Conservation (phyloP, 1,284 basidiomycete genomes). For the Cerrena zonata region DNA sequence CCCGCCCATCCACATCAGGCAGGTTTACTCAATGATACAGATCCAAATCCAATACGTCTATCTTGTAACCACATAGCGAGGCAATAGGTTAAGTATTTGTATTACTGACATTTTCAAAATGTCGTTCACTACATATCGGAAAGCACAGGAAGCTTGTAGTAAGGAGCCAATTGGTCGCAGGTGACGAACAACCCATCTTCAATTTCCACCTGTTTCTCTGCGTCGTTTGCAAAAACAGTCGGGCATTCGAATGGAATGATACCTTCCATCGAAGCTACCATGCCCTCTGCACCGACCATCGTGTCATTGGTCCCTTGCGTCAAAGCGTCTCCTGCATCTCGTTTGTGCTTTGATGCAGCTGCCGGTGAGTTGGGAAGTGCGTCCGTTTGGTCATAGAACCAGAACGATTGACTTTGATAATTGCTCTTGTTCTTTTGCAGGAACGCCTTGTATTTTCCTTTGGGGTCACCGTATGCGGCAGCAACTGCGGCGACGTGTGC, state of each 20-base stretch:
- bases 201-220: slow-evolving; percentile 36
- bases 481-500: slow-evolving; percentile 51
- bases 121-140: neutral
- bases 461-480: slow-evolving; percentile 53
- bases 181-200: slow-evolving; percentile 45
- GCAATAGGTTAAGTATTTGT: too few relatives aligned
- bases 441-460: slow-evolving; percentile 46
- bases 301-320: neutral
- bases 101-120: too few relatives aligned
- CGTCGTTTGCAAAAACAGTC: slow-evolving; percentile 31
- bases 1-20: neutral
- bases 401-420: slow-evolving; percentile 41
- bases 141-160: slow-evolving; percentile 25
- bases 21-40: too few relatives aligned
- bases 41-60: too few relatives aligned
- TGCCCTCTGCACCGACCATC: neutral
- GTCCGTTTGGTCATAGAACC: slow-evolving; percentile 45
- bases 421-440: slow-evolving; percentile 36
- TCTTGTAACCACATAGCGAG: too few relatives aligned
- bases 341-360: slow-evolving; percentile 15
- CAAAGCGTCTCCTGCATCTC: slow-evolving; percentile 7
- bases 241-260: slow-evolving; percentile 39
- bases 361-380: slow-evolving; percentile 29
- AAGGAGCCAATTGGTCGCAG: slow-evolving; percentile 40
- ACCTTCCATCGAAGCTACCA: slow-evolving; percentile 4